Base-by-base conservation (phyloP, 768 basidiomycete species). In the Rhodotorula graminis region DNA sequence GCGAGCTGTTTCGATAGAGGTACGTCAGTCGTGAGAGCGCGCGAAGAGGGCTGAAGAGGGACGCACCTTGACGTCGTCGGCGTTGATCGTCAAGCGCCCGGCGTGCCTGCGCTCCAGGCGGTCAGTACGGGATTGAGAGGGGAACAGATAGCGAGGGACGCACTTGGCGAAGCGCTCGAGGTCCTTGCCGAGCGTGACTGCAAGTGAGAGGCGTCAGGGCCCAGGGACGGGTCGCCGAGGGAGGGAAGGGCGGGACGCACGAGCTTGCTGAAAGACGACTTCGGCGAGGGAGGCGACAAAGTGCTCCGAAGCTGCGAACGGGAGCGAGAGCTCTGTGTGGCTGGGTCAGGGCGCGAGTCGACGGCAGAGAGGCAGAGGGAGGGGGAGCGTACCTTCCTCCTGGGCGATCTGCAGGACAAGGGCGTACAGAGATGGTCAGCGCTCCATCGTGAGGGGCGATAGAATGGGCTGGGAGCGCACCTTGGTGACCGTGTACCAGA, bases 51-150 rank as follows among this genome's bases (percentile, higher is more conserved):
- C 23, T 23, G 9, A 23, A 21, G 7, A 33, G 11, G 14, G 23
- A 18, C 64, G 53, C 60, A 69, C 74, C 53, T 75, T 75, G 56
- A 75, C 74, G n/a, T 75, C 74, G 49, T 75, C 74, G 9, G 71
- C 70, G 31, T 65, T 64, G 67, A 75, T 56, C 0, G 74, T 75
- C 29, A 64, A 62, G 8, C 74, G 59, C 7, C 67, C 64, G 1
- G 74, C 74, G 37, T 75, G 74, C 19, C 74, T 75, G 47, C 6
- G 50, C 9, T 37, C 37, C 1, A 14, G 37, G 9, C 21, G 49
- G n/a, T 3, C 19, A 31, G 37, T 42, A 9, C 44, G n/a, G 6
- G 23, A 21, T 18, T n/a, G n/a, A n/a, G n/a, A n/a, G n/a, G n/a
- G n/a, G n/a, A n/a, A n/a, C n/a, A n/a, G n/a, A n/a, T n/a, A n/a